Conservation (phyloP, 495 filamentous ascomycete genomes). For the Rhypophila decipiens region DNA sequence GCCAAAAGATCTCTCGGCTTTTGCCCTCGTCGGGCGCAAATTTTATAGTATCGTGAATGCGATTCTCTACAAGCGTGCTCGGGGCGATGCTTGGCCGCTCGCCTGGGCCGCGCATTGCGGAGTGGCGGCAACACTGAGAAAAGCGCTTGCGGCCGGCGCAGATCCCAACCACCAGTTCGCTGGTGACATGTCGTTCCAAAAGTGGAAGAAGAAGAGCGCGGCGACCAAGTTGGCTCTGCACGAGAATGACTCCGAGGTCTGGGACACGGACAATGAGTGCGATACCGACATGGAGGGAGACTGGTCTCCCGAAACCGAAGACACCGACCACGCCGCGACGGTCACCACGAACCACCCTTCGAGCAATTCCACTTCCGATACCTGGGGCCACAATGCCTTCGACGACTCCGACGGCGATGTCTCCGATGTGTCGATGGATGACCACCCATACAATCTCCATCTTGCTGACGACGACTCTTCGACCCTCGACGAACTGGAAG, state of each 20-base stretch:
- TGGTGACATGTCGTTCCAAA: constrained; percentile 7
- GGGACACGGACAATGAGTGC: constrained; percentile 15
- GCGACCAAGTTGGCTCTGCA: constrained; percentile 4
- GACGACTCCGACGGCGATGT: constrained; percentile 11
- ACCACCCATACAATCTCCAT: not conserved
- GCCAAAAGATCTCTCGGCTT: constrained; percentile 17
- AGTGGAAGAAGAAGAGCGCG: constrained; percentile 13
- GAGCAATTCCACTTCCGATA: constrained; percentile 12
- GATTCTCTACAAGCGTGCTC: constrained; percentile 20
- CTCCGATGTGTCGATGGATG: constrained; percentile 15
- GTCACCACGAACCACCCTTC: constrained; percentile 9
- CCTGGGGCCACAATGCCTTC: constrained; percentile 5
- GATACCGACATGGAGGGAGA: constrained; percentile 8
- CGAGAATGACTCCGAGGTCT: constrained; percentile 8
- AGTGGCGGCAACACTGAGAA: constrained; percentile 13
- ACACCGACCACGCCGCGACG: constrained; percentile 13
- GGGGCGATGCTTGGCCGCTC: constrained; percentile 15
- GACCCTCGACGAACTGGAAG: constrained; percentile 7
- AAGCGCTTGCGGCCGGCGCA: constrained; percentile 19
- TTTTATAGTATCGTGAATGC: constrained; percentile 17
- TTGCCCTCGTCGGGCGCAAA: constrained; percentile 14
- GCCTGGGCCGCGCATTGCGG: constrained; percentile 24
- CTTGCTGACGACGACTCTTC: constrained; percentile 8
- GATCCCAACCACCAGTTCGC: constrained; percentile 19
- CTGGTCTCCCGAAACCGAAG: constrained; percentile 15